Evolutionary conservation across 306 rosid species (phyloP).

Genomic region (Castanea mollissima): DNA sequence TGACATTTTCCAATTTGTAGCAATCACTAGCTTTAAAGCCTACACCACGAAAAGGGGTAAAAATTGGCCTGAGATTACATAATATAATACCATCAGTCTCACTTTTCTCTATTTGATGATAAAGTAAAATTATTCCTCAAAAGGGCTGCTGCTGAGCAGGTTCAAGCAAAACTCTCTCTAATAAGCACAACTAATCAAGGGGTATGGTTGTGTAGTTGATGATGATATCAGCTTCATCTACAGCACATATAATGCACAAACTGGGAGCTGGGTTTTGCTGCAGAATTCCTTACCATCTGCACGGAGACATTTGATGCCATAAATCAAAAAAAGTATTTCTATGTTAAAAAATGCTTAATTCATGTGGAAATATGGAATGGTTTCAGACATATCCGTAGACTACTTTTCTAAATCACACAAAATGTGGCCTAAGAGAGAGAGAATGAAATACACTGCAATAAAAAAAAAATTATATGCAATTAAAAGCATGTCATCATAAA

Average conservation of each 20-base stretch:
- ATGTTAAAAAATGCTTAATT: not conserved
- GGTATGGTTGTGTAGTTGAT: not conserved
- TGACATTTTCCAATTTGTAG: constrained; percentile 27
- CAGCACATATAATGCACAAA: not conserved
- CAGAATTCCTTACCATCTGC: not conserved
- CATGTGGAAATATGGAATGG: not conserved
- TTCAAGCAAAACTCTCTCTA: not conserved
- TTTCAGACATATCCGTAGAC: not conserved
- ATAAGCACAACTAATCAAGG: not conserved
- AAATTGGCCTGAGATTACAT: not conserved
- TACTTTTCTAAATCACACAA: not conserved
- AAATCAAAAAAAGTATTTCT: not conserved
- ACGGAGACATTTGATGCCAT: not conserved
- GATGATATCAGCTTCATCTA: not conserved
- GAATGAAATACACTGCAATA: not conserved
- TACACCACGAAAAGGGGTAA: not conserved
- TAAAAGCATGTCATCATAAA: not conserved
- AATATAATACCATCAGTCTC: not conserved
- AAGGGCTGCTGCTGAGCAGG: not conserved
- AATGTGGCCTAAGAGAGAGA: not conserved
- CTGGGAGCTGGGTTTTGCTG: not conserved
- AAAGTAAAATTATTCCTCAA: not conserved
- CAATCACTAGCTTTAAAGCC: not conserved
- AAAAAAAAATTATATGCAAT: not conserved
- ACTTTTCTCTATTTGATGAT: not conserved